phyloP scores from a whole-genome alignment of 2,329 filamentous ascomycete genomes.

The Amauroascus niger region DNA sequence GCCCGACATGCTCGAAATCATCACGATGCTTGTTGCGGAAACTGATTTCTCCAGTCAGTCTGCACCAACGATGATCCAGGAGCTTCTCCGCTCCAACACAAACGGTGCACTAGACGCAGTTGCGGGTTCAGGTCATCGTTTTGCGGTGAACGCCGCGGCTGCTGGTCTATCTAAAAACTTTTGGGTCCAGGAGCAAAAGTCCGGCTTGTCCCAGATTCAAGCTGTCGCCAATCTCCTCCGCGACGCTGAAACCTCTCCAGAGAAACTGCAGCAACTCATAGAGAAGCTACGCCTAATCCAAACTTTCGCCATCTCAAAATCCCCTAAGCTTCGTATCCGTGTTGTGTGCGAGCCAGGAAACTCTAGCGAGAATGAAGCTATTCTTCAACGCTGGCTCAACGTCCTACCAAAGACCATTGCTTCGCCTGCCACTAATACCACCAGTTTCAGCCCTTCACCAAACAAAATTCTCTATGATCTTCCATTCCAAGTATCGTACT shows the following conservation, averaged over 20 bases:
- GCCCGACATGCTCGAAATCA: conserved; percentile 77
- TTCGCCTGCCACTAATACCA: conserved; percentile 24
- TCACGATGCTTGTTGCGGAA: conserved; percentile 69
- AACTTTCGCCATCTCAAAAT: conserved; percentile 59
- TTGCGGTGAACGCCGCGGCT: conserved; percentile 73
- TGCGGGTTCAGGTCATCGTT: conserved; percentile 80
- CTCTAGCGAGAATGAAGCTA: conserved; percentile 57
- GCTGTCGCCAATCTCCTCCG: conserved; percentile 61
- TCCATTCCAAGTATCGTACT: conserved; percentile 96
- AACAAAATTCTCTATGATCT: conserved; percentile 80
- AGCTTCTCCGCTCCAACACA: conserved; percentile 75
- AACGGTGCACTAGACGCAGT: conserved; percentile 88
- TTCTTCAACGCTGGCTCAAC: conserved; percentile 61
- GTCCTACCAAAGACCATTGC: conserved; percentile 44
- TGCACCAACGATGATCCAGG: conserved; percentile 70
- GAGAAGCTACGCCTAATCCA: conserved; percentile 79
- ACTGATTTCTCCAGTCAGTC: conserved; percentile 82
- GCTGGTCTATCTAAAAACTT: conserved; percentile 64
- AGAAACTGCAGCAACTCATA: conserved; percentile 65
- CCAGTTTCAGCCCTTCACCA: conserved; percentile 31
- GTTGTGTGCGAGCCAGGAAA: conserved; percentile 77
- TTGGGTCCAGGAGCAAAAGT: conserved; percentile 70
- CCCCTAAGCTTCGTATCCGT: conserved; percentile 62
- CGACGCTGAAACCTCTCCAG: conserved; percentile 59
- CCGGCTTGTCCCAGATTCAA: conserved; percentile 82